Evolutionary conservation across 495 filamentous ascomycete species (phyloP).

Genomic region (Halenospora varia): DNA sequence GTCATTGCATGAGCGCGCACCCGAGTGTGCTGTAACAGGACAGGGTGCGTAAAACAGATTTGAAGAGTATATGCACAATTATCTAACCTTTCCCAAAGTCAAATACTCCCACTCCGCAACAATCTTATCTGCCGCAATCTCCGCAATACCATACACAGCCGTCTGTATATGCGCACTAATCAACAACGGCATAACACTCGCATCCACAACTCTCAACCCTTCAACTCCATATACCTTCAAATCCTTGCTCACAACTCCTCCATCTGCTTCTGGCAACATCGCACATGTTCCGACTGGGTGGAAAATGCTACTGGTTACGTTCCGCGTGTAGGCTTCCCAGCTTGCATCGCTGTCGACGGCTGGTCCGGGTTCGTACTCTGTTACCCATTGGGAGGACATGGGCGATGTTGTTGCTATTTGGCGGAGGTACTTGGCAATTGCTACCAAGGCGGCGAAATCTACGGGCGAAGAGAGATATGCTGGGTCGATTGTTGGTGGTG

Average conservation of each 20-base stretch:
- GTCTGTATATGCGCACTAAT: constrained; percentile 45
- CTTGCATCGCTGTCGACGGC: constrained; percentile 25
- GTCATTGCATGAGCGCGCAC: too few species aligned
- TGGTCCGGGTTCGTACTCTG: constrained; percentile 24
- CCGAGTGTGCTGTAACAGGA: too few species aligned
- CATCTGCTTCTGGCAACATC: constrained; percentile 27
- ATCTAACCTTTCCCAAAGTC: too few species aligned
- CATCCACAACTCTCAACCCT: constrained; percentile 48
- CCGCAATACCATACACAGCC: constrained; percentile 50
- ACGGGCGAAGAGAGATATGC: constrained; percentile 48
- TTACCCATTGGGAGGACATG: constrained; percentile 33
- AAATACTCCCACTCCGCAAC: constrained; percentile 33
- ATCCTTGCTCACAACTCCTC: constrained; percentile 47
- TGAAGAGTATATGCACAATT: too few species aligned
- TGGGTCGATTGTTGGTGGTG: constrained; percentile 43
- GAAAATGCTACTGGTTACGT: constrained; percentile 30
- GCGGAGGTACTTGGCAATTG: constrained; percentile 38
- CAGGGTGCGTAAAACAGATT: too few species aligned
- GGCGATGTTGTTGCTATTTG: constrained; percentile 34
- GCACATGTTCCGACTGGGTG: constrained; percentile 35
- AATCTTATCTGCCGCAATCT: constrained; percentile 52
- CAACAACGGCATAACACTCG: constrained; percentile 48
- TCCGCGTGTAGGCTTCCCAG: constrained; percentile 29
- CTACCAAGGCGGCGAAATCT: constrained; percentile 46
- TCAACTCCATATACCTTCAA: constrained; percentile 48